Evolutionary conservation across 176 grass and related monocot species (phyloP).

Genomic region (Phragmites australis): DNA sequence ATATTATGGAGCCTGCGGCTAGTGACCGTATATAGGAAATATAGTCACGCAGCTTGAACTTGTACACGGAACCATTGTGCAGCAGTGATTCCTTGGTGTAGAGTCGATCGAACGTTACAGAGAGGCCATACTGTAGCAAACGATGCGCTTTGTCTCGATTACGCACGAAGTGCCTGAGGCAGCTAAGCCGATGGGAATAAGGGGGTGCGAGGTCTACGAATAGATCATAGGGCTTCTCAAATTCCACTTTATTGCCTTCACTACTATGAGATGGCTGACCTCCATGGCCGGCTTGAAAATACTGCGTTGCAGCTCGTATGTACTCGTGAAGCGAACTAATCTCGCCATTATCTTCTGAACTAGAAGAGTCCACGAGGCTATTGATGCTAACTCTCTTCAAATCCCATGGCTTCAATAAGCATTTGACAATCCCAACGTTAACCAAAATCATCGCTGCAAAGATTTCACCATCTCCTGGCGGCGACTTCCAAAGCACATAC

Average conservation of each 20-base stretch:
- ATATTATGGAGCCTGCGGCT: too few species aligned
- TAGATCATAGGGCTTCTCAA: background rate
- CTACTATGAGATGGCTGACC: too few species aligned
- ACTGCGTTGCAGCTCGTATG: too few species aligned
- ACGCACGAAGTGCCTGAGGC: background rate
- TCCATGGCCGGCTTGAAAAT: too few species aligned
- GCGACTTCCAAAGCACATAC: background rate
- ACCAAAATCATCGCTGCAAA: background rate
- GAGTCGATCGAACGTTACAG: too few species aligned
- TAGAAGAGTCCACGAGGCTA: background rate
- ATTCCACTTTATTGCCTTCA: too few species aligned
- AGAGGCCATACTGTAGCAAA: background rate
- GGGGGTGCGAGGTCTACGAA: background rate
- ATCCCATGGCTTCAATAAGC: background rate
- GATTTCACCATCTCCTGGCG: background rate
- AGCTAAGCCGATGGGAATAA: background rate
- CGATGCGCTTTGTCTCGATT: accelerated
- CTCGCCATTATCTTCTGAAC: too few species aligned
- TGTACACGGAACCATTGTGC: too few species aligned
- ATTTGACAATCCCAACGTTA: background rate
- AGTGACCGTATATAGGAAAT: background rate
- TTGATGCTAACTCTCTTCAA: background rate
- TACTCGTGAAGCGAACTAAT: background rate
- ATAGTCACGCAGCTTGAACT: too few species aligned
- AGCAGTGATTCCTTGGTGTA: too few species aligned